Evolutionary conservation across 1,139 yeast genomes (phyloP).

Genomic region (Candida tetrigidarum): DNA sequence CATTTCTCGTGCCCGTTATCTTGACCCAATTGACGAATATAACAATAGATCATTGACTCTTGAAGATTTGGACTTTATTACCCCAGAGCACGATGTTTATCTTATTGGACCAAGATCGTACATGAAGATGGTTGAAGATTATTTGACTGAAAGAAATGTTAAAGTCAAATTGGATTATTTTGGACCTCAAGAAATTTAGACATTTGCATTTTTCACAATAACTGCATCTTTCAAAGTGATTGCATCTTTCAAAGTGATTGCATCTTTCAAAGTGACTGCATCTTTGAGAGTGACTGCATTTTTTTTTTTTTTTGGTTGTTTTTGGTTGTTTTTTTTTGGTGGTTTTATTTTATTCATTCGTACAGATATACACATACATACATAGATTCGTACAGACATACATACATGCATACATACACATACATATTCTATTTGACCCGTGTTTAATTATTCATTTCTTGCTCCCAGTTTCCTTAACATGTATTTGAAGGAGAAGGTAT

Average conservation of each 20-base stretch:
- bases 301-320: no score
- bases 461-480: neutral
- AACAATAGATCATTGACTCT: conserved; percentile 13
- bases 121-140: conserved; percentile 31
- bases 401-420: neutral
- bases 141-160: conserved; percentile 15
- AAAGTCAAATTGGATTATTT: conserved; percentile 19
- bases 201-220: neutral
- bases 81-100: conserved; percentile 25
- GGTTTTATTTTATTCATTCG: no score
- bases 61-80: conserved; percentile 22
- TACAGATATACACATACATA: neutral
- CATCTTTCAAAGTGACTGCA: no score
- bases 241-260: no score
- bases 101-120: conserved; percentile 40
- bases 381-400: neutral
- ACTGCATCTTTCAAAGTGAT: no score
- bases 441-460: neutral
- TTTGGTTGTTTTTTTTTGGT: no score
- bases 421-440: neutral
- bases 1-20: conserved; percentile 19
- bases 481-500: no score
- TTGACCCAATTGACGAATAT: conserved; percentile 14
- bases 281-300: no score
- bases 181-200: conserved; percentile 17